Percentiles rank a stretch among this genome's conserved stretches.
These are phyloP conservation scores for Fusarium sororula DNA, from an alignment of 2,329 filamentous ascomycete species.

Conservation along the genomic window DNA sequence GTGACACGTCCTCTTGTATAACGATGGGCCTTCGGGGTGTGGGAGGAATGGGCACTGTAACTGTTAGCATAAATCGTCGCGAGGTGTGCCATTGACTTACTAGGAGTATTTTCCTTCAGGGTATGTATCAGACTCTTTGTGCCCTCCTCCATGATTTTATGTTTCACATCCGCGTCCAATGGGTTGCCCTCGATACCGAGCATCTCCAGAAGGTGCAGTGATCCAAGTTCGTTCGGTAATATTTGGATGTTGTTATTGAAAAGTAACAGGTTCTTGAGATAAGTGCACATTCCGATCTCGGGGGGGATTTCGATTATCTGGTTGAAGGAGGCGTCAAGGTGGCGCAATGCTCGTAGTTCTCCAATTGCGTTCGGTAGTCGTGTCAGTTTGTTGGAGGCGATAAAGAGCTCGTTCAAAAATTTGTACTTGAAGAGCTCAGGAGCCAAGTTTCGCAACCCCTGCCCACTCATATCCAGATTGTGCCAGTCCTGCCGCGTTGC, in stretches of 20 bases:
- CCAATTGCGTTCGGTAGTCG: conserved; percentile 84
- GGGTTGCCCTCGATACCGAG: conserved; percentile 94
- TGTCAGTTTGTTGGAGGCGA: conserved; percentile 91
- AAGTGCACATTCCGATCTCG: conserved; percentile 97
- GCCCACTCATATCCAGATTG: conserved; percentile 94
- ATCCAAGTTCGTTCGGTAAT: conserved; percentile 87
- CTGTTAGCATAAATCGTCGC: conserved; percentile 33
- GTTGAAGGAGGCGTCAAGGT: conserved; percentile 91
- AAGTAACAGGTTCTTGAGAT: conserved; percentile 82
- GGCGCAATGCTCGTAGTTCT: conserved; percentile 79
- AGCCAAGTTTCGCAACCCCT: conserved; percentile 86
- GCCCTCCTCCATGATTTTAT: conserved; percentile 85
- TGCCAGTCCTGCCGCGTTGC: conserved; percentile 85
- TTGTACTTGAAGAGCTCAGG: conserved; percentile 83
- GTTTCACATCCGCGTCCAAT: conserved; percentile 77
- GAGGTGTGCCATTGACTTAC: conserved; percentile 61
- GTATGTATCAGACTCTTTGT: conserved; percentile 85
- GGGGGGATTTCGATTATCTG: conserved; percentile 82
- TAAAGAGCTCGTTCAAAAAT: conserved; percentile 91
- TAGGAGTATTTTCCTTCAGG: conserved; percentile 83
- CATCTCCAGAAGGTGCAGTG: conserved; percentile 86
- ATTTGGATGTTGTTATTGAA: conserved; percentile 90
- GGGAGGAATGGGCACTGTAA: conserved; percentile 78
- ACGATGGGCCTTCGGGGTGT: conserved; percentile 79
- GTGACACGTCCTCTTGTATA: conserved; percentile 73